phyloP scores from a whole-genome alignment of 768 basidiomycete genomes.

The Mycena haematopus region DNA sequence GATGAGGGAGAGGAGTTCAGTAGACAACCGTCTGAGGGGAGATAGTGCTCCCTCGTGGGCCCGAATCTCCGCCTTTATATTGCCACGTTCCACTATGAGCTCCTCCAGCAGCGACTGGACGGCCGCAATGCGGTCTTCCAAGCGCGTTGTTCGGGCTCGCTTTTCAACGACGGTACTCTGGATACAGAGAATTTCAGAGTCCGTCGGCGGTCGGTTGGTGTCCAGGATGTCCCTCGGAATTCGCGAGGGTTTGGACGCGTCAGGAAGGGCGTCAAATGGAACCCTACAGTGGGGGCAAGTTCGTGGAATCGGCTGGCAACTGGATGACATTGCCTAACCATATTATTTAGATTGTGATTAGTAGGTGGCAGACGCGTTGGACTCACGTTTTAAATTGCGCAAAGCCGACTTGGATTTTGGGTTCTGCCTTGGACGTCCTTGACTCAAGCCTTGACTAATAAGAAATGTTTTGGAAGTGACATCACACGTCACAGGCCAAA shows the following conservation, averaged over 20 bases:
- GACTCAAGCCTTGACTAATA: too few relatives aligned
- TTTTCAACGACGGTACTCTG: neutral
- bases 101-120: neutral
- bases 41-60: slow-evolving; percentile 8
- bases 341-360: too few relatives aligned
- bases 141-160: neutral
- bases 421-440: too few relatives aligned
- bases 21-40: slow-evolving; percentile 14
- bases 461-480: too few relatives aligned
- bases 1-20: slow-evolving; percentile 16
- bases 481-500: too few relatives aligned
- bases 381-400: too few relatives aligned
- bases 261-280: neutral
- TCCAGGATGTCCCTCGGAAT: slow-evolving; percentile 6
- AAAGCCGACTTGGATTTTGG: too few relatives aligned
- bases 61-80: neutral
- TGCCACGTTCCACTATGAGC: neutral
- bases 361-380: too few relatives aligned
- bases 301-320: too few relatives aligned
- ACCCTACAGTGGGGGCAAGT: slow-evolving; percentile 5
- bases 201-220: slow-evolving; percentile 11
- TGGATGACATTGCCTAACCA: neutral
- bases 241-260: neutral
- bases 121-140: slow-evolving; percentile 7
- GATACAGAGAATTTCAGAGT: slow-evolving; percentile 6